These are phyloP conservation scores for Balamuthia mandrillaris DNA, from an alignment of 208 protist species.

Conservation along the genomic window DNA sequence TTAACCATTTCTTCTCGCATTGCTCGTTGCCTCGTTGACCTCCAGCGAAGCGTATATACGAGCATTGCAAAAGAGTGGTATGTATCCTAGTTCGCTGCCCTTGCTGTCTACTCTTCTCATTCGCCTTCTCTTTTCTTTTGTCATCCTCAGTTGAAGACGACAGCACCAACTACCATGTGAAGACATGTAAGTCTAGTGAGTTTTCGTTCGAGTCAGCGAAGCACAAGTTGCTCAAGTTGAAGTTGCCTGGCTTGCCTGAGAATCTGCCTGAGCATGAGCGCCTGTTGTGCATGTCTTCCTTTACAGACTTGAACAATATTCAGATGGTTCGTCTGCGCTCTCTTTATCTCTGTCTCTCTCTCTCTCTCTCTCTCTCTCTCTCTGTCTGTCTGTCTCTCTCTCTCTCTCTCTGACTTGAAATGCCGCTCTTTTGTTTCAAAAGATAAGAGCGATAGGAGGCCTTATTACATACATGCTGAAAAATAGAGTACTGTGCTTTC, in stretches of 20 bases:
- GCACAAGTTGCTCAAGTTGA: background rate
- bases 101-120: background rate
- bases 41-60: background rate
- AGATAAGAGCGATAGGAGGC: slow-evolving; percentile 3
- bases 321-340: background rate
- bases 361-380: too few species aligned
- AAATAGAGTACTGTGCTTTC: background rate
- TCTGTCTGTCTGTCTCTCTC: too few species aligned
- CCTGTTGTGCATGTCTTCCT: background rate
- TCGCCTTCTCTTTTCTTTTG: background rate
- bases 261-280: background rate
- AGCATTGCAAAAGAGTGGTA: background rate
- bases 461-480: background rate
- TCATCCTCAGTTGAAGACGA: background rate
- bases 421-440: background rate
- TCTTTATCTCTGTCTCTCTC: too few species aligned
- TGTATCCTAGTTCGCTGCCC: background rate
- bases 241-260: background rate
- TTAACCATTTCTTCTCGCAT: background rate
- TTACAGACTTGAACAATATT: background rate
- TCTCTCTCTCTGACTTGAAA: too few species aligned
- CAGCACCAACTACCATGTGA: background rate
- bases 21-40: background rate
- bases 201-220: background rate
- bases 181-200: background rate